These are phyloP conservation scores for Cladosporium sp. DNA, from an alignment of 2,329 filamentous ascomycete genomes.

Conservation along the genomic window DNA sequence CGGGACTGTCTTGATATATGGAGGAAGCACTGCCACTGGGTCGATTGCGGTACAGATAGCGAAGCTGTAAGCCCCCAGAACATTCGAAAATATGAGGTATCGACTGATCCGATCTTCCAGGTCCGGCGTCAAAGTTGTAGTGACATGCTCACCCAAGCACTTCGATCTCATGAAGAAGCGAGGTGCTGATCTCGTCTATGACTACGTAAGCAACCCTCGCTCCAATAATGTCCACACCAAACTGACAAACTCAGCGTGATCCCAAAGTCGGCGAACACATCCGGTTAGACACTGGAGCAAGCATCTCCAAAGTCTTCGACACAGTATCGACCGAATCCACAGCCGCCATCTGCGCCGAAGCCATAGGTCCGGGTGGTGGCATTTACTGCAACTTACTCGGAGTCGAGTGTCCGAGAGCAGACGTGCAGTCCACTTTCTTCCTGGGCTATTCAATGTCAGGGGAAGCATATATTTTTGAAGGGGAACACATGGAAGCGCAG, in stretches of 20 bases:
- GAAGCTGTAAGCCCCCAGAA: not conserved
- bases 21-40: not conserved
- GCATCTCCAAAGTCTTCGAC: constrained; percentile 46
- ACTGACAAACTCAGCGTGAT: not conserved
- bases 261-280: constrained; percentile 38
- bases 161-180: constrained; percentile 45
- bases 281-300: constrained; percentile 41
- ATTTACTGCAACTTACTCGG: constrained; percentile 22
- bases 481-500: constrained; percentile 31
- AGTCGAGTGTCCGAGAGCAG: not conserved
- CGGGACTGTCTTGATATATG: not conserved
- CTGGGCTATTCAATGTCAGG: constrained; percentile 20
- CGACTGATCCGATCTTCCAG: constrained; percentile 17
- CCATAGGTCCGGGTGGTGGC: constrained; percentile 18
- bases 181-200: constrained; percentile 48
- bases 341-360: constrained; percentile 19
- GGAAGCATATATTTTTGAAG: constrained; percentile 41
- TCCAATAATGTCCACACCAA: not conserved
- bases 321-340: constrained; percentile 19
- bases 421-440: constrained; percentile 18
- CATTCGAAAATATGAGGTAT: not conserved
- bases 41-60: not conserved
- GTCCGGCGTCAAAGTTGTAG: constrained; percentile 40
- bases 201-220: constrained; percentile 41
- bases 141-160: constrained; percentile 48